A percentile compares a stretch with the other conserved stretches of the same genome.
Conservation (phyloP, 164 flowering plant genomes). For the Dillenia turbinata region DNA sequence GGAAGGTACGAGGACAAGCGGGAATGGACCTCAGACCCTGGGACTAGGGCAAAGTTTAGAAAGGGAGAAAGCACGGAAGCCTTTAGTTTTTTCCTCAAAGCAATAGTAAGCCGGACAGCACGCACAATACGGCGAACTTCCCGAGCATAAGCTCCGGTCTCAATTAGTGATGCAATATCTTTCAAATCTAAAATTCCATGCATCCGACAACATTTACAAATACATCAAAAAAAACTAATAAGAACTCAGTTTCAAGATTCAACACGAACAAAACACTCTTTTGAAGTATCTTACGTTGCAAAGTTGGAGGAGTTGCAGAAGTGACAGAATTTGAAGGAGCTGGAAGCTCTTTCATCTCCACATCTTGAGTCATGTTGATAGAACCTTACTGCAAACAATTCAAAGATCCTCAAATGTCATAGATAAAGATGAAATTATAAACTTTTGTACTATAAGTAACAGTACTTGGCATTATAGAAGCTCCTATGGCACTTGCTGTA, state of each 20-base stretch:
- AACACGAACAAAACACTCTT: neutral
- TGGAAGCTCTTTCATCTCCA: slow-evolving; percentile 72
- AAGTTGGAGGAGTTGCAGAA: slow-evolving; percentile 37
- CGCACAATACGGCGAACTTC: slow-evolving; percentile 69
- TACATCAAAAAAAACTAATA: neutral
- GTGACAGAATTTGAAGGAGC: slow-evolving; percentile 51
- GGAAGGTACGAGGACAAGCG: slow-evolving; percentile 64
- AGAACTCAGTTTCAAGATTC: neutral
- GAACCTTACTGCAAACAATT: neutral
- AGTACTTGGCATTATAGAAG: too few relatives aligned
- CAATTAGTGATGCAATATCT: slow-evolving; percentile 65
- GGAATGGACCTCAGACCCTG: slow-evolving; percentile 68
- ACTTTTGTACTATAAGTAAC: neutral
- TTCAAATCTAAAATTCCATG: slow-evolving; percentile 57
- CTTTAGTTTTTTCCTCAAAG: slow-evolving; percentile 58
- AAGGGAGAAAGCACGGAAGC: slow-evolving; percentile 56
- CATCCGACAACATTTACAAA: neutral
- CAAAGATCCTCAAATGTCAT: too few relatives aligned
- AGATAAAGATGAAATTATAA: neutral
- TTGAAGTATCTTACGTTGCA: slow-evolving; percentile 46
- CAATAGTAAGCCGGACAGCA: slow-evolving; percentile 69
- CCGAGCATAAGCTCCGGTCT: slow-evolving; percentile 62
- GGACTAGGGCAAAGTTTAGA: slow-evolving; percentile 46
- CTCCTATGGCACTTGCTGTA: too few relatives aligned
- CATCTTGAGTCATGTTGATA: slow-evolving; percentile 66